Percentiles rank a stretch among this genome's conserved stretches.
phyloP scores from a whole-genome alignment of 2,329 filamentous ascomycete genomes.

The Fusarium sp. region DNA sequence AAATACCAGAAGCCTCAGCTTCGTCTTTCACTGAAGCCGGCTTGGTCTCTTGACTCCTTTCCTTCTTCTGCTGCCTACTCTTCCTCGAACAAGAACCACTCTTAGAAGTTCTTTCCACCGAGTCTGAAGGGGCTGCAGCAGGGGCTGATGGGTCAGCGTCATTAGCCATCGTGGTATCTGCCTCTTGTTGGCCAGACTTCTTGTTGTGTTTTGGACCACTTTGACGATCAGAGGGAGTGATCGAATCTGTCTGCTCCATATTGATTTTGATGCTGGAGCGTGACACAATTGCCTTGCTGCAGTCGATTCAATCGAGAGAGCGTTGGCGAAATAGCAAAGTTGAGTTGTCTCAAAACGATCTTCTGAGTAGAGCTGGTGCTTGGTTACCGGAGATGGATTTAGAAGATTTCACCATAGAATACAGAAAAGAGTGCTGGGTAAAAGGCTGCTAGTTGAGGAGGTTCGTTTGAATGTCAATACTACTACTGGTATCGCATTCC shows the following conservation, averaged over 20 bases:
- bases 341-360: background rate
- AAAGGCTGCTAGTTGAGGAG: background rate
- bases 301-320: background rate
- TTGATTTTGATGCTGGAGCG: background rate
- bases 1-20: constrained; percentile 13
- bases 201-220: constrained; percentile 19
- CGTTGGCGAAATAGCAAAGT: background rate
- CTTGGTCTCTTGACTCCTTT: constrained; percentile 1
- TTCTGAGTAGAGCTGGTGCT: background rate
- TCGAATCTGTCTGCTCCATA: constrained; percentile 34
- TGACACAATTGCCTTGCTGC: background rate
- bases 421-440: background rate
- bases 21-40: constrained; percentile 4
- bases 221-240: constrained; percentile 29
- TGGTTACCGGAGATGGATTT: background rate
- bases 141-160: constrained; percentile 10
- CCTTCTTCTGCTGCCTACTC: constrained; percentile 19
- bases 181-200: constrained; percentile 27
- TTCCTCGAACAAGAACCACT: constrained; percentile 22
- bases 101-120: constrained; percentile 11
- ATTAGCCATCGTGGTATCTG: constrained; percentile 12
- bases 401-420: background rate
- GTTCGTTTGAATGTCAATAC: background rate
- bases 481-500: background rate
- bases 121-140: constrained; percentile 10